A percentile compares a stretch with the other conserved stretches of the same genome.
These are phyloP conservation scores for Rhizoclosmatium globosum DNA, from an alignment of 192 early-diverging fungal species.

Conservation along the genomic window DNA sequence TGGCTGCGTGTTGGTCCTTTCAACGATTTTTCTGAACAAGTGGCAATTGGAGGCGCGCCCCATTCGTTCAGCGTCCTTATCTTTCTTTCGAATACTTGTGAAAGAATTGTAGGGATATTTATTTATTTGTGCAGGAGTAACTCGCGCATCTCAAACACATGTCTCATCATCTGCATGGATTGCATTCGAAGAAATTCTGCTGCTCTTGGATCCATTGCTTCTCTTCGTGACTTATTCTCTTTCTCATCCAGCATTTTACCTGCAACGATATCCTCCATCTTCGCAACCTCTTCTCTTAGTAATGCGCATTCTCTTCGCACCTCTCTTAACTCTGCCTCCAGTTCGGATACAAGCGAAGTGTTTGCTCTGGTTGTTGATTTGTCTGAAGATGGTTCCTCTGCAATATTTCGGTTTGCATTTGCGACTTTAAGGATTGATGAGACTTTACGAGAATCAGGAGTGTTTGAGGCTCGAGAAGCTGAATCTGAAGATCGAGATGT, in stretches of 20 bases:
- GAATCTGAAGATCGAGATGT: not conserved
- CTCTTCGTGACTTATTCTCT: not conserved
- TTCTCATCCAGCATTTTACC: not conserved
- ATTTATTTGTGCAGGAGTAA: too few relatives aligned
- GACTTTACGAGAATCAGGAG: not conserved
- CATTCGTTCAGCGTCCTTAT: too few relatives aligned
- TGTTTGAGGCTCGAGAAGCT: too few relatives aligned
- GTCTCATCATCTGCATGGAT: conserved; percentile 22
- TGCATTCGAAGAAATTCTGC: conserved; percentile 21
- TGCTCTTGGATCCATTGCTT: not conserved
- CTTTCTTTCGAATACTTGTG: too few relatives aligned
- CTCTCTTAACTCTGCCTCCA: conserved; percentile 16
- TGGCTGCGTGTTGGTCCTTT: too few relatives aligned
- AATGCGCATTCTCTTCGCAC: conserved; percentile 1
- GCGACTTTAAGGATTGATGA: conserved; percentile 16
- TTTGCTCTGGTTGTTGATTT: not conserved
- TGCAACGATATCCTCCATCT: conserved; percentile 12
- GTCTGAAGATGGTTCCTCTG: too few relatives aligned
- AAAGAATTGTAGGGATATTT: too few relatives aligned
- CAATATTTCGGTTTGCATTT: not conserved
- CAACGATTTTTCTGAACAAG: too few relatives aligned
- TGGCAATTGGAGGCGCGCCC: too few relatives aligned
- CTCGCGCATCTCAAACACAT: conserved; percentile 29
- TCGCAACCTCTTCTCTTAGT: conserved; percentile 4
- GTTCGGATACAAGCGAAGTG: not conserved